phyloP scores from a whole-genome alignment of 2,329 filamentous ascomycete species.

The Metarhizium humberi region DNA sequence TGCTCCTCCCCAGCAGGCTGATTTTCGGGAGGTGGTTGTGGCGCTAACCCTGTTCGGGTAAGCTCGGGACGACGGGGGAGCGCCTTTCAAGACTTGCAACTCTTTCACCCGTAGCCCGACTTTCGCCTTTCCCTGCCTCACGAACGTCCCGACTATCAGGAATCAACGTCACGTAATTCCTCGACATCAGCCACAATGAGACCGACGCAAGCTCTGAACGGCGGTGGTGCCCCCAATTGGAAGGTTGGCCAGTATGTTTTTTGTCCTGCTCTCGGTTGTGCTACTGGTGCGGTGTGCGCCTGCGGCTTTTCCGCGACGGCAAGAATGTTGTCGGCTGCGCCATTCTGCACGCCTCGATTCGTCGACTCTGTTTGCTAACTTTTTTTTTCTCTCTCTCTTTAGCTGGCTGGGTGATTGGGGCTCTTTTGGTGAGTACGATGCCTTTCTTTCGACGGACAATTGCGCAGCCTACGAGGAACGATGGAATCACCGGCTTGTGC shows the following conservation, averaged over 20 bases:
- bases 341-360: not conserved
- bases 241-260: slow-evolving; percentile 25
- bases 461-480: not conserved
- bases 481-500: not conserved
- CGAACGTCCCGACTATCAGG: slow-evolving; percentile 17
- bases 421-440: slow-evolving; percentile 54
- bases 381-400: slow-evolving; percentile 16
- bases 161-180: slow-evolving; percentile 13
- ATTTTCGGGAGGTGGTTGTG: slow-evolving; percentile 11
- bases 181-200: slow-evolving; percentile 26
- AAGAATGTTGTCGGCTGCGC: not conserved
- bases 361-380: slow-evolving; percentile 14
- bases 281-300: slow-evolving; percentile 4
- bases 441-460: not conserved
- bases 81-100: slow-evolving; percentile 15
- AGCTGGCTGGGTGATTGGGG: slow-evolving; percentile 73
- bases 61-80: slow-evolving; percentile 19
- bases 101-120: slow-evolving; percentile 6
- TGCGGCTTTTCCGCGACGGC: slow-evolving; percentile 23
- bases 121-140: slow-evolving; percentile 1
- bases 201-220: slow-evolving; percentile 29
- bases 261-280: not conserved
- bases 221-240: slow-evolving; percentile 23
- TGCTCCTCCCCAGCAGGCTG: slow-evolving; percentile 4
- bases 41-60: slow-evolving; percentile 25